Evolutionary conservation across 805 yeast species (phyloP).

Genomic region (Starmerella roubikii): DNA sequence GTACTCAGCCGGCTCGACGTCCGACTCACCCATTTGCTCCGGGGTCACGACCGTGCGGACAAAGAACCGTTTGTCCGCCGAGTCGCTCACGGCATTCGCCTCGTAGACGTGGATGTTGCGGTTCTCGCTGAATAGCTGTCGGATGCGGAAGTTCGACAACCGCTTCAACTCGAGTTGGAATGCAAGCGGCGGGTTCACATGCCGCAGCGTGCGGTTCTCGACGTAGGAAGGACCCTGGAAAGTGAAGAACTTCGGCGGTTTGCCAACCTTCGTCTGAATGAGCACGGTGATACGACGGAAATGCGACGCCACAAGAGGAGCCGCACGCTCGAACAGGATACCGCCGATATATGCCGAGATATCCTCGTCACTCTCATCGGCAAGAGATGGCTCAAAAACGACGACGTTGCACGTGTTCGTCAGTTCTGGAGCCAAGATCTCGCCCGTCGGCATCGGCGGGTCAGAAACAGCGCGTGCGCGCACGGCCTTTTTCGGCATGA

Average conservation of each 20-base stretch:
- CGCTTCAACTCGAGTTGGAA: constrained; percentile 92
- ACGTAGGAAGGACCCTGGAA: constrained; percentile 75
- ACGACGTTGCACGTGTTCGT: constrained; percentile 76
- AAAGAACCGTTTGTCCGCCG: constrained; percentile 88
- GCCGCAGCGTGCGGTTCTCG: constrained; percentile 91
- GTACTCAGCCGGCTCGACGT: constrained; percentile 83
- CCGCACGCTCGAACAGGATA: constrained; percentile 51
- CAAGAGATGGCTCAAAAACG: constrained; percentile 29
- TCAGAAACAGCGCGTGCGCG: constrained; percentile 31
- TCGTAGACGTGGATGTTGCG: constrained; percentile 95
- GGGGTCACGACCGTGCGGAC: constrained; percentile 96
- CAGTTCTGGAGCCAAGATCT: constrained; percentile 25
- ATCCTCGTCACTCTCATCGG: constrained; percentile 54
- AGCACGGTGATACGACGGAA: constrained; percentile 91
- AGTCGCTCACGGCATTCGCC: constrained; percentile 86
- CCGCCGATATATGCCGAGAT: constrained; percentile 49
- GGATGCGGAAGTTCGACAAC: constrained; percentile 86
- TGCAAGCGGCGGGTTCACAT: constrained; percentile 95
- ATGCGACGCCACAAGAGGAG: constrained; percentile 54
- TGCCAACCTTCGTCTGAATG: constrained; percentile 67
- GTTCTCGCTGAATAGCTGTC: constrained; percentile 90
- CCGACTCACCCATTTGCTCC: constrained; percentile 75
- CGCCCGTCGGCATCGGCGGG: constrained; percentile 20
- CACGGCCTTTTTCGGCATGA: constrained; percentile 36
- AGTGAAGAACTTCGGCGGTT: constrained; percentile 90